Evolutionary conservation across 352 stramenopile genomes (phyloP).

Genomic region (Phytopythium montanum): DNA sequence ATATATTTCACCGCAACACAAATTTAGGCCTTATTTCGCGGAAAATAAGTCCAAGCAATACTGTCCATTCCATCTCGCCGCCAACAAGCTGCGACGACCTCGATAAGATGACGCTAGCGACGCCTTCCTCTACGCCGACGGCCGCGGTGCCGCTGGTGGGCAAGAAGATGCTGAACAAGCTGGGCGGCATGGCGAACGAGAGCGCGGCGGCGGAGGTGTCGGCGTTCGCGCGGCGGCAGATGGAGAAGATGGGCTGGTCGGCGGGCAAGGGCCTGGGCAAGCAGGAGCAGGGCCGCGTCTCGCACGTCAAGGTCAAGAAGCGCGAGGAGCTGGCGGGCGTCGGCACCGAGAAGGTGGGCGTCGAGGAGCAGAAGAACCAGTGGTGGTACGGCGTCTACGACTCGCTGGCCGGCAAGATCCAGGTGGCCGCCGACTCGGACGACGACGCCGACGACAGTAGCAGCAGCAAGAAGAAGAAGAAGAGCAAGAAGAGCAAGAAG

Average conservation of each 20-base stretch:
- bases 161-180: constrained; percentile 79
- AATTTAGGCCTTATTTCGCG: too few species aligned
- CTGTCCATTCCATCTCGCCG: too few species aligned
- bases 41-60: too few species aligned
- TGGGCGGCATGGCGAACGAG: constrained; percentile 83
- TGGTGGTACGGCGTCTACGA: constrained; percentile 90
- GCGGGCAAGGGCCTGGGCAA: constrained; percentile 96
- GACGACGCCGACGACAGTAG: constrained; percentile 41
- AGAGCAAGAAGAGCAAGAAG: constrained; percentile 32
- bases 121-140: neutral
- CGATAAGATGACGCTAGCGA: constrained; percentile 1
- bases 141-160: constrained; percentile 63
- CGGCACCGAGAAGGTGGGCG: constrained; percentile 74
- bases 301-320: constrained; percentile 93
- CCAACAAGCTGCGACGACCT: neutral
- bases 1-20: too few species aligned
- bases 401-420: constrained; percentile 84
- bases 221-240: constrained; percentile 81
- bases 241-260: constrained; percentile 96
- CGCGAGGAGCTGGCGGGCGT: constrained; percentile 92
- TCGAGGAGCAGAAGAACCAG: constrained; percentile 65
- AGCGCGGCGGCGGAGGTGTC: constrained; percentile 59
- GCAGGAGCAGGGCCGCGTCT: constrained; percentile 90
- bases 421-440: constrained; percentile 65
- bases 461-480: constrained; percentile 48